Evolutionary conservation across 2,329 filamentous ascomycete species (phyloP), one percentile per base, ranked within the genome.

Genomic region (Hymenoscyphus salicellus): DNA sequence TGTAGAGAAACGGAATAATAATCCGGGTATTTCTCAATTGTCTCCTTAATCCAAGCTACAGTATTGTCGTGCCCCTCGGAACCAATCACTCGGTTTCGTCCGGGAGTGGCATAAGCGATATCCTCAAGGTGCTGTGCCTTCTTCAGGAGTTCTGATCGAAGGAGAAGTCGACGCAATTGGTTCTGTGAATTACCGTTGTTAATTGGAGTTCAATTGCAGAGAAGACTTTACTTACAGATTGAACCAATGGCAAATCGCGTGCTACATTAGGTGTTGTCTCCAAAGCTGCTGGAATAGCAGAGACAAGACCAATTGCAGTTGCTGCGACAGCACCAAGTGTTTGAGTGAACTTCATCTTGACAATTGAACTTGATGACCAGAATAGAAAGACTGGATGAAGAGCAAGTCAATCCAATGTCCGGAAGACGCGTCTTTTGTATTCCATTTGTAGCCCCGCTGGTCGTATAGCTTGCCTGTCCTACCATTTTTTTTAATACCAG

Each of bases 1-100:
- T 82, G 80, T 73, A 80, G 80, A 64, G 71, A 72, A 36, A 82
- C 78, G 55, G 79, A 72, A 71, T 79, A 82, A 73, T 66, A 70
- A 28, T 61, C 58, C 20, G 62, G 43, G 16, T 63, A 63, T 2
- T 57, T 60, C 10, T 58, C 49, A 32, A 82, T 75, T 26, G 77
- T 76, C 61, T 80, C 73, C 73, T 77, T 77, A 63, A 82, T 72
- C 68, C 74, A 82, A 72, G 81, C 78, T 60, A 82, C 76, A 5
- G 80, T 83, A 61, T 77, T 76, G 63, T 81, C 80, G 75, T 69
- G 68, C 17, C 66, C 68, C 14, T 49, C 62, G 20, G 63, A 62
- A 26, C 68, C 68, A 60, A 69, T 69, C 30, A 66, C 66, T 2
- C 68, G 56, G 26, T 68, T 69, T 36, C 68, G 59, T 23, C 49